Percentiles rank a stretch among this genome's conserved stretches.
Evolutionary conservation across 352 stramenopile genomes (phyloP).

Genomic region (Phytophthora syringae): DNA sequence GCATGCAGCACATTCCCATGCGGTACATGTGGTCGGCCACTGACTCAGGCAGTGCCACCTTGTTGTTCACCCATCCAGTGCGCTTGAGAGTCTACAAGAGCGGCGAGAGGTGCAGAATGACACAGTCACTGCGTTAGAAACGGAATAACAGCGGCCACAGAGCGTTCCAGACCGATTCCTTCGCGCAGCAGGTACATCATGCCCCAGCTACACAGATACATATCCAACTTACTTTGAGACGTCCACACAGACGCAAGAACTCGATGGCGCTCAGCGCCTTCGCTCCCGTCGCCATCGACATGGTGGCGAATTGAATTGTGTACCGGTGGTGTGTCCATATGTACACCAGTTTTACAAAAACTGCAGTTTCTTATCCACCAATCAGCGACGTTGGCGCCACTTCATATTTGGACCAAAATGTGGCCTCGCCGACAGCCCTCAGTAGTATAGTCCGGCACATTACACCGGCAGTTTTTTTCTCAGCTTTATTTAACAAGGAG

Average conservation of each 20-base stretch:
- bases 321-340: too few relatives aligned
- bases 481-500: too few relatives aligned
- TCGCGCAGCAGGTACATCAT: not conserved
- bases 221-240: conserved; percentile 65
- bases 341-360: not conserved
- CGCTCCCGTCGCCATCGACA: conserved; percentile 59
- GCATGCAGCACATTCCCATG: conserved; percentile 92
- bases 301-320: conserved; percentile 19
- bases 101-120: conserved; percentile 46
- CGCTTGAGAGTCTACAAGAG: conserved; percentile 90
- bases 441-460: too few relatives aligned
- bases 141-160: not conserved
- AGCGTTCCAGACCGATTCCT: not conserved
- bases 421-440: conserved; percentile 47
- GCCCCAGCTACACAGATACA: not conserved
- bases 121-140: conserved; percentile 6
- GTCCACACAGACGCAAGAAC: conserved; percentile 81
- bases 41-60: conserved; percentile 88
- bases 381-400: conserved; percentile 32
- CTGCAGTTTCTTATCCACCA: conserved; percentile 29
- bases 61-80: conserved; percentile 94
- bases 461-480: too few relatives aligned
- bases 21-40: conserved; percentile 95
- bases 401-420: conserved; percentile 34
- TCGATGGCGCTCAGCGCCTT: conserved; percentile 77